Percentiles rank a stretch among this genome's conserved stretches.
Evolutionary conservation across 306 rosid genomes (phyloP).

Genomic region (Lathyrus oleraceus): DNA sequence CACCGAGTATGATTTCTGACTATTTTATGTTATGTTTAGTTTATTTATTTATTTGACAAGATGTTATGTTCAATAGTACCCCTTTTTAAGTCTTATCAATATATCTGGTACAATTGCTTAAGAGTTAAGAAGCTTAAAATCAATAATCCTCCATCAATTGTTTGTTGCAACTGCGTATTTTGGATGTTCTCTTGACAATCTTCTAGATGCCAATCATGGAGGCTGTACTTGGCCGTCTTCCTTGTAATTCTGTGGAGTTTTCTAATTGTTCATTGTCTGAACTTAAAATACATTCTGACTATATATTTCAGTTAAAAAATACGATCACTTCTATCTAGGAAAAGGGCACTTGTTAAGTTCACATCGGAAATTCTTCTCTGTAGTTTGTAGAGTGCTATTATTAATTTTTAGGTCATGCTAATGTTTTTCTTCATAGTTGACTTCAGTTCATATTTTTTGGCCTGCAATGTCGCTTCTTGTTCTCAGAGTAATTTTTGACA

Average conservation of each 20-base stretch:
- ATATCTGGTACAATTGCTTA: conserved; percentile 3
- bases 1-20: conserved; percentile 64
- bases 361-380: not conserved
- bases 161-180: conserved; percentile 50
- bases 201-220: conserved; percentile 17
- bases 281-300: not conserved
- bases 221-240: conserved; percentile 27
- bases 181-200: conserved; percentile 19
- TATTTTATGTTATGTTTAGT: conserved; percentile 8
- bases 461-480: conserved; percentile 31
- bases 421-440: conserved; percentile 16
- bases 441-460: conserved; percentile 3
- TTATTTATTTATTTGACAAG: conserved; percentile 7
- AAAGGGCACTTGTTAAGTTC: not conserved
- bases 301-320: not conserved
- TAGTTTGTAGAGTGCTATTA: conserved; percentile 8
- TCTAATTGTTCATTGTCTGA: conserved; percentile 1
- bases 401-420: conserved; percentile 8
- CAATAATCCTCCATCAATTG: conserved; percentile 6
- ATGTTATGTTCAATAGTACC: conserved; percentile 1
- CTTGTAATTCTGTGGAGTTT: conserved; percentile 14
- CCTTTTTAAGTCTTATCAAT: not conserved
- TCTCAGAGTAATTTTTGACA: conserved; percentile 33
- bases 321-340: conserved; percentile 40
- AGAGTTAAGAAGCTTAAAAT: conserved; percentile 1